phyloP scores from a whole-genome alignment of 2,329 filamentous ascomycete genomes.

The Cordyceps tenuipes region DNA sequence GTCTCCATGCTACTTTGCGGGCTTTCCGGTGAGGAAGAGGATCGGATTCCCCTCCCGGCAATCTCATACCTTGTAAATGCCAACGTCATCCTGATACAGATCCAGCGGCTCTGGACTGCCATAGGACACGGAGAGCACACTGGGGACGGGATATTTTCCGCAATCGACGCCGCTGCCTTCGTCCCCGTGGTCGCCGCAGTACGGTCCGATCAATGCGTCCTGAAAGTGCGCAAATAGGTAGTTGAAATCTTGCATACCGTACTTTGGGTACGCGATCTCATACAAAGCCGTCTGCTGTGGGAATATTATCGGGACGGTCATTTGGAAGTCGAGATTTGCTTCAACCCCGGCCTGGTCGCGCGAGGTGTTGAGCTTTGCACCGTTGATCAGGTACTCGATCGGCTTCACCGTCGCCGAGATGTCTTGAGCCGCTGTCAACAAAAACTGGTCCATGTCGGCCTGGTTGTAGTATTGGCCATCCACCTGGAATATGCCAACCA shows the following conservation, averaged over 20 bases:
- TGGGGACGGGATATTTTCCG: conserved; percentile 14
- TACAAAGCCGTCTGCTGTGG: conserved; percentile 33
- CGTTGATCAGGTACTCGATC: conserved; percentile 26
- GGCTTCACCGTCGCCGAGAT: conserved; percentile 11
- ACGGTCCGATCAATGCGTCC: conserved; percentile 33
- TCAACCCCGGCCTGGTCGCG: conserved; percentile 27
- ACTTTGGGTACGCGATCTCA: conserved; percentile 13
- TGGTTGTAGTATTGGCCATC: conserved; percentile 31
- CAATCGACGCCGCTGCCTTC: conserved; percentile 15
- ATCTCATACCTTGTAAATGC: background rate
- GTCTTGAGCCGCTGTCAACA: conserved; percentile 27
- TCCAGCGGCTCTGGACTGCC: conserved; percentile 33
- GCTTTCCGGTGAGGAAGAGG: background rate
- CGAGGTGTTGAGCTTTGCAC: conserved; percentile 20
- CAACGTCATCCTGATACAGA: background rate
- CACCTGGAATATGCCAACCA: conserved; percentile 34
- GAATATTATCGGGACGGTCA: conserved; percentile 40
- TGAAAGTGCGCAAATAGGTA: conserved; percentile 30
- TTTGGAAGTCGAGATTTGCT: conserved; percentile 40
- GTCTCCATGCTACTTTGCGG: background rate
- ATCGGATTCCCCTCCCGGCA: no score
- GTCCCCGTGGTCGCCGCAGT: conserved; percentile 38
- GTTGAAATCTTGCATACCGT: background rate
- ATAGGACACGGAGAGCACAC: conserved; percentile 35
- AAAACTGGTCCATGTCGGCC: conserved; percentile 30